Base-by-base conservation (phyloP, 208 protist genomes). In the Wallacemonas sp. region DNA sequence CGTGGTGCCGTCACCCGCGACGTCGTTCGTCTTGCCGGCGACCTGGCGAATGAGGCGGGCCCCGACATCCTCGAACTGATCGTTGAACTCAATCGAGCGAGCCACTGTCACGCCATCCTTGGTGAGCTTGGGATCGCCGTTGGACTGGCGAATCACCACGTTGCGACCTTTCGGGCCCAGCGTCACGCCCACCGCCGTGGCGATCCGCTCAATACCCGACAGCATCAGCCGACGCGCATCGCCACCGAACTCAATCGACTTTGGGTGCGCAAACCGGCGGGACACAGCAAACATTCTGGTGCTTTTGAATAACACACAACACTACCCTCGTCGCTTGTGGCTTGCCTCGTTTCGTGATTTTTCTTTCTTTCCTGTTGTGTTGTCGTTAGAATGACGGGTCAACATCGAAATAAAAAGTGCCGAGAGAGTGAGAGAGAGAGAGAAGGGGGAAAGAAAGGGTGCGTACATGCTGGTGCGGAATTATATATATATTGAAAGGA, bases 41-140 rank as follows among this genome's bases (percentile, higher is more conserved):
- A 98, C 97, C 68, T 97, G 83, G 8, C 94, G 88, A 65, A 99
- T 97, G 55, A 99, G 76, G 66, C 97, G 91, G 1, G 99, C 99
- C 48, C 99, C 99, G 49, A 99, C 72, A 86, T 99, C 99, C 74
- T 99, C 88, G 62, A 95, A 98, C 65, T 94, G 90, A 84, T 99
- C 95, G 68, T 93, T 80, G 62, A 99, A 99, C 64, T 99, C 98
- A 76, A 99, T 98, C 44, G 92, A 88, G 72, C 99, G 99, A 21
- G 99, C 99, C 5, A 99, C 99, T n/a, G 99, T 99, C n/a, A 99
- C 99, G 85, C 99, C 99, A 74, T 99, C 99, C 86, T 99, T 99
- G 32, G 99, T 99, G 78, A 99, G 99, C 80, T 99, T 99, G 48
- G 99, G 99, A 39, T 97, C 74, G 30, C 98, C 98, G 72, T 96